Percentiles rank a stretch among this genome's conserved stretches.
phyloP scores from a whole-genome alignment of 805 yeast genomes.

The Hanseniaspora taiwanica region DNA sequence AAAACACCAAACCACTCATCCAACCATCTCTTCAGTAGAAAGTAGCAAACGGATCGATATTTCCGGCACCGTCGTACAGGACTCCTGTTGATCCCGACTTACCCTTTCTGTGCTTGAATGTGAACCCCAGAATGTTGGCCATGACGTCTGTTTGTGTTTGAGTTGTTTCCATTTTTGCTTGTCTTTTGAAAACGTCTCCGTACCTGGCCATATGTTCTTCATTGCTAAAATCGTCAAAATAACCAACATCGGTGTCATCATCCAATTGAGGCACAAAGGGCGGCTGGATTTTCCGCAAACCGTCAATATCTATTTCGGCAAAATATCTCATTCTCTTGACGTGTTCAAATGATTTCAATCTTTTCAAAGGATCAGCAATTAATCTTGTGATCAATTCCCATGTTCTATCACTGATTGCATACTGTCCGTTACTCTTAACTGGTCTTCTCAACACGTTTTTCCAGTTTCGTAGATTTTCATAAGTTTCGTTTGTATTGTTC shows the following conservation, averaged over 20 bases:
- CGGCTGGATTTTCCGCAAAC: conserved; percentile 58
- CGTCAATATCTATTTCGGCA: conserved; percentile 67
- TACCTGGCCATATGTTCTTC: conserved; percentile 96
- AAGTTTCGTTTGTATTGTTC: conserved; percentile 84
- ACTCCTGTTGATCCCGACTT: conserved; percentile 27
- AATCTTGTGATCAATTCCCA: conserved; percentile 77
- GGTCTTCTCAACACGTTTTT: conserved; percentile 80
- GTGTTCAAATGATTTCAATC: conserved; percentile 71
- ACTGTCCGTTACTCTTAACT: conserved; percentile 78
- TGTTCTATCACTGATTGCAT: conserved; percentile 89
- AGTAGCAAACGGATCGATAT: conserved; percentile 26
- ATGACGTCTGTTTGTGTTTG: conserved; percentile 42
- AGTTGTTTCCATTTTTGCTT: conserved; percentile 66
- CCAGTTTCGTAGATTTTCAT: conserved; percentile 88
- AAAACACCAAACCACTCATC: neutral
- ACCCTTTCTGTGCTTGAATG: conserved; percentile 68
- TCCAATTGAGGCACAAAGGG: conserved; percentile 97
- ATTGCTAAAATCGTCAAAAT: conserved; percentile 92
- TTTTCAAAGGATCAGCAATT: conserved; percentile 63
- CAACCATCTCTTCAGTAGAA: conserved; percentile 20
- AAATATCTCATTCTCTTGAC: conserved; percentile 72
- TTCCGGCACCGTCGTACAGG: conserved; percentile 22
- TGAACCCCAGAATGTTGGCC: conserved; percentile 84
- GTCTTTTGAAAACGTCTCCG: conserved; percentile 91
- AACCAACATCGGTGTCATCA: conserved; percentile 96